These are phyloP conservation scores for Pythium oligandrum DNA, from an alignment of 352 stramenopile species.

Conservation along the genomic window DNA sequence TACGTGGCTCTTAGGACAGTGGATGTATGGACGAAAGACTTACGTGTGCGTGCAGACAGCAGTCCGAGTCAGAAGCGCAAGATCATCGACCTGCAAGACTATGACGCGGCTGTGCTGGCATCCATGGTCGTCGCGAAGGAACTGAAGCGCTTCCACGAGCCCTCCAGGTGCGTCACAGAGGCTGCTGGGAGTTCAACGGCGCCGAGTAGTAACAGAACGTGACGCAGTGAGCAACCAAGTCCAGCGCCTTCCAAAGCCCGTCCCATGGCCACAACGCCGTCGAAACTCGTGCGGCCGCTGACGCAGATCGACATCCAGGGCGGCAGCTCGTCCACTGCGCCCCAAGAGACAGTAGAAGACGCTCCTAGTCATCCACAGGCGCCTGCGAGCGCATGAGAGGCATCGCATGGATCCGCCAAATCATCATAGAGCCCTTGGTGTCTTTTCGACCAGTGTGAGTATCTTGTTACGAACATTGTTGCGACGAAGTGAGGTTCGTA, in stretches of 20 bases:
- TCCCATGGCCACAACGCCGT: slow-evolving; percentile 32
- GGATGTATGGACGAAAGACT: neutral
- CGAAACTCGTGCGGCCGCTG: slow-evolving; percentile 49
- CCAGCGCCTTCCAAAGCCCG: no score
- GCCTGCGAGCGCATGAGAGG: slow-evolving; percentile 11
- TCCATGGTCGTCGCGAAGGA: slow-evolving; percentile 35
- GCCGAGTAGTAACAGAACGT: no score
- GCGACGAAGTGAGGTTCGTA: no score
- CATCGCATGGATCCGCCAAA: no score
- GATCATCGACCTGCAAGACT: slow-evolving; percentile 39
- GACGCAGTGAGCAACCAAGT: no score
- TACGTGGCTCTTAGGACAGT: slow-evolving; percentile 7
- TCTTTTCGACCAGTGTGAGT: no score
- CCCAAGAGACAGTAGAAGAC: no score
- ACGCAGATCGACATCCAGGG: slow-evolving; percentile 52
- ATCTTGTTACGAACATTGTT: no score
- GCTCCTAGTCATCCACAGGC: slow-evolving; percentile 1
- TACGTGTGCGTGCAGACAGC: slow-evolving; percentile 19
- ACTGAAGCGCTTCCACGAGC: slow-evolving; percentile 54
- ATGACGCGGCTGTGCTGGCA: slow-evolving; percentile 29
- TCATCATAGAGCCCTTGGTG: no score
- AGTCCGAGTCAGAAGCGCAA: slow-evolving; percentile 76
- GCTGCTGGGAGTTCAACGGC: neutral
- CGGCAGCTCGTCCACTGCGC: neutral
- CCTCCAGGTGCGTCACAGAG: slow-evolving; percentile 14